Base-by-base conservation (phyloP, 1,284 basidiomycete genomes). In the Coniferiporia sulphurascens region DNA sequence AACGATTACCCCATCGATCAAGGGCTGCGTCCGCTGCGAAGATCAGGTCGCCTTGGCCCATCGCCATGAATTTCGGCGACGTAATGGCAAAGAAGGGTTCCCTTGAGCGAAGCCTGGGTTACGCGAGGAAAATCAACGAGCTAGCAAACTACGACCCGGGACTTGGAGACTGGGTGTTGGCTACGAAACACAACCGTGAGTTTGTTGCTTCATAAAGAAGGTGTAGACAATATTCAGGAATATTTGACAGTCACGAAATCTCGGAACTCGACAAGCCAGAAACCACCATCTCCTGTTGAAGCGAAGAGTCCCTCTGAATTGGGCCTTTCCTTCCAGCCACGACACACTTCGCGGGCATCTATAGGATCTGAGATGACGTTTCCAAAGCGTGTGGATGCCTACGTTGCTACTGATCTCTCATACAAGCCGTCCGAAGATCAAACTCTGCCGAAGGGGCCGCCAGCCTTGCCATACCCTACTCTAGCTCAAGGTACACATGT, bases 101-200 rank as follows among this genome's bases (percentile, higher is more conserved):
- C 0, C 69, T 85, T 3, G 94, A 96, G 68, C 79, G 93, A 44
- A 90, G 89, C 52, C 71, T 77, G 34, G 83, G 84, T 49, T 97
- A 96, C 68, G 89, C 90, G 7, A 74, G 77, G 62, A 93, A 93
- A 72, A 90, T 95, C 65, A 92, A 93, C 67, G 91, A 94, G 66
- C 73, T 96, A 19, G 81, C 84, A 51, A 75, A 78, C 61, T 85
- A 85, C 65, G 91, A 95, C 68, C 89, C 87, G 66, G 93, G 94
- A 17, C 71, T 96, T 61, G 75, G 76, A 13, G 86, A 89, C 22
- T 95, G 93, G 94, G 76, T 92, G 49, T 65, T 74, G 38, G 79
- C 80, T 52, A 80, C 79, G 60, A 80, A 74, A 65, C 70, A 74
- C 60, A 78, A 78, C 75, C 78, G 91, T 91, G 67, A 58, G 79